These are phyloP conservation scores for Paramecium biaurelia DNA, from an alignment of 73 alveolate genomes.

Conservation along the genomic window DNA sequence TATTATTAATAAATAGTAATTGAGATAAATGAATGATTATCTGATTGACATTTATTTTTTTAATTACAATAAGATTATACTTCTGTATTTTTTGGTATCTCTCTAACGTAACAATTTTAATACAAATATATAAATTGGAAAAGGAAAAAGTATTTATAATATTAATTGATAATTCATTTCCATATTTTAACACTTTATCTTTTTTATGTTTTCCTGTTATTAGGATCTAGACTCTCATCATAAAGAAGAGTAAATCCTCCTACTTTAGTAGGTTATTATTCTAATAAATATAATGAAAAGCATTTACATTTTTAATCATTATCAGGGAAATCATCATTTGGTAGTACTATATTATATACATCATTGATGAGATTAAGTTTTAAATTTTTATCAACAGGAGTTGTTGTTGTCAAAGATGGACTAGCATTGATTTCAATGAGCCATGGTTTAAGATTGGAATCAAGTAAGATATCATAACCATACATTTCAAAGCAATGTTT, in stretches of 20 bases:
- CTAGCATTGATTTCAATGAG: constrained; percentile 96
- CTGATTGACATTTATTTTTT: not conserved
- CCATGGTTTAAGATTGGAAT: constrained; percentile 92
- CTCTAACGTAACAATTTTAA: too few relatives aligned
- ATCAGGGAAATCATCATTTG: constrained; percentile 96
- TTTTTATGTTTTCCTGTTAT: not conserved
- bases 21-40: not conserved
- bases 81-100: too few relatives aligned
- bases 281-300: constrained; percentile 66
- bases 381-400: constrained; percentile 87
- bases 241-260: constrained; percentile 86
- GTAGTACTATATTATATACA: constrained; percentile 92
- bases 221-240: constrained; percentile 71
- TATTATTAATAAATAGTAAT: not conserved
- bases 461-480: constrained; percentile 98
- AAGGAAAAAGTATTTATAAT: not conserved
- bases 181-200: constrained; percentile 15
- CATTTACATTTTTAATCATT: constrained; percentile 83
- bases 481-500: constrained; percentile 99
- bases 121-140: not conserved
- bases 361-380: constrained; percentile 91
- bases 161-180: not conserved
- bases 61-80: not conserved
- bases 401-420: constrained; percentile 90
- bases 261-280: constrained; percentile 56